Conservation (phyloP, 2,329 filamentous ascomycete genomes). For the Phialophora chinensis region DNA sequence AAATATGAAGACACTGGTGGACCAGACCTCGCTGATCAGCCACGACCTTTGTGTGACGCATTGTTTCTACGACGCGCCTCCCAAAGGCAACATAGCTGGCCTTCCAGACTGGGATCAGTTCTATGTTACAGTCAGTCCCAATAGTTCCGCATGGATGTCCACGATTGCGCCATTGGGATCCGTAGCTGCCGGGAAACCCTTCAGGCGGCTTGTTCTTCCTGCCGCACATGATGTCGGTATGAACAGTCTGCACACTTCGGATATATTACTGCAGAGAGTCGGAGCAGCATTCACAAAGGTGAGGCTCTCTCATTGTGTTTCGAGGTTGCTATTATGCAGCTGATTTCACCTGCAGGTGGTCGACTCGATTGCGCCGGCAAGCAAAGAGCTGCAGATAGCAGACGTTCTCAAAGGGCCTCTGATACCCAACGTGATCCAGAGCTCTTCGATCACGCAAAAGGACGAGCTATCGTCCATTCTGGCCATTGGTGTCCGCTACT, state of each 20-base stretch:
- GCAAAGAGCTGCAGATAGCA: background rate
- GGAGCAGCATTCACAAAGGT: background rate
- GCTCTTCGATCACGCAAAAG: conserved; percentile 7
- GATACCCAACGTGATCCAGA: conserved; percentile 7
- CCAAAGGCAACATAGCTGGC: background rate
- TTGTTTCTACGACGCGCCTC: conserved; percentile 7
- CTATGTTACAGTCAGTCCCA: conserved; percentile 2
- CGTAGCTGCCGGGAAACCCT: background rate
- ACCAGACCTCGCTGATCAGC: conserved; percentile 1
- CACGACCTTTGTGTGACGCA: conserved; percentile 1
- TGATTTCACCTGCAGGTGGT: conserved; percentile 1
- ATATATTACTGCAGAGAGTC: background rate
- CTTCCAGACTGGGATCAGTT: conserved; percentile 4
- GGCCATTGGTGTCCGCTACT: background rate
- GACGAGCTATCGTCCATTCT: background rate
- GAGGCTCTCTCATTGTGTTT: background rate
- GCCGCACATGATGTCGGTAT: conserved; percentile 5
- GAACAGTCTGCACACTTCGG: conserved; percentile 3
- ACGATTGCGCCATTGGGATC: conserved; percentile 1
- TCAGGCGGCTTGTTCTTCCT: background rate
- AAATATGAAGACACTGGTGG: background rate
- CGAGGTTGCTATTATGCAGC: background rate
- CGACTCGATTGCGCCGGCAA: background rate
- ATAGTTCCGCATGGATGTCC: background rate
- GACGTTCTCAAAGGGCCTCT: background rate